Percentiles rank a stretch among this genome's conserved stretches.
Conservation (phyloP, 495 filamentous ascomycete species). For the Bathelium albidoporum region DNA sequence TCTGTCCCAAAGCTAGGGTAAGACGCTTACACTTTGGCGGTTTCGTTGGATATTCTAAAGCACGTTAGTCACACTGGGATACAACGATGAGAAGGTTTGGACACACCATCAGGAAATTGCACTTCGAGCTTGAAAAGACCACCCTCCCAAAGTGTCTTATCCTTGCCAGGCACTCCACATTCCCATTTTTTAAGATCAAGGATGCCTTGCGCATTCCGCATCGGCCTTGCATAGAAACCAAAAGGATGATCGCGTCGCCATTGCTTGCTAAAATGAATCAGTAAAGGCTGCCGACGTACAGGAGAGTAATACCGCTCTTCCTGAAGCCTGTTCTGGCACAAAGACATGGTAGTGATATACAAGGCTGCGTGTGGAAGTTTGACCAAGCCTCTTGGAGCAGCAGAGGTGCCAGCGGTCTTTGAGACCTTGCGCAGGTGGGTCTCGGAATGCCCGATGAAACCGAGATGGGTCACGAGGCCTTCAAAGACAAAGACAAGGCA, state of each 20-base stretch:
- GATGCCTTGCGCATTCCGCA: conserved; percentile 65
- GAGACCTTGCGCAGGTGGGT: not conserved
- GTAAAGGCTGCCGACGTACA: too few species aligned
- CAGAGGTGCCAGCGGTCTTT: not conserved
- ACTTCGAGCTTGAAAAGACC: conserved; percentile 90
- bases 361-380: conserved; percentile 2
- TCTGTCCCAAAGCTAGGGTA: conserved; percentile 2
- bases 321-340: conserved; percentile 77
- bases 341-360: conserved; percentile 50
- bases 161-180: conserved; percentile 89
- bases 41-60: conserved; percentile 91
- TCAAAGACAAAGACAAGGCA: too few species aligned
- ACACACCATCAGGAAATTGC: conserved; percentile 87
- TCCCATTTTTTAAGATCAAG: conserved; percentile 94
- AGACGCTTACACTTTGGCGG: conserved; percentile 76
- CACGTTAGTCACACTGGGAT: conserved; percentile 9
- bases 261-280: conserved; percentile 58
- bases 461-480: too few species aligned
- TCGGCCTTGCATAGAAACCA: conserved; percentile 87
- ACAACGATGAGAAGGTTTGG: not conserved
- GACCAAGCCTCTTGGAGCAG: too few species aligned
- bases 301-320: conserved; percentile 97
- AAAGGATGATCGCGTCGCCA: conserved; percentile 97
- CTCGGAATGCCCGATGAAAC: not conserved
- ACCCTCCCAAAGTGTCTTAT: conserved; percentile 93